Evolutionary conservation across 805 yeast genomes (phyloP).

Genomic region (Spathaspora passalidarum): DNA sequence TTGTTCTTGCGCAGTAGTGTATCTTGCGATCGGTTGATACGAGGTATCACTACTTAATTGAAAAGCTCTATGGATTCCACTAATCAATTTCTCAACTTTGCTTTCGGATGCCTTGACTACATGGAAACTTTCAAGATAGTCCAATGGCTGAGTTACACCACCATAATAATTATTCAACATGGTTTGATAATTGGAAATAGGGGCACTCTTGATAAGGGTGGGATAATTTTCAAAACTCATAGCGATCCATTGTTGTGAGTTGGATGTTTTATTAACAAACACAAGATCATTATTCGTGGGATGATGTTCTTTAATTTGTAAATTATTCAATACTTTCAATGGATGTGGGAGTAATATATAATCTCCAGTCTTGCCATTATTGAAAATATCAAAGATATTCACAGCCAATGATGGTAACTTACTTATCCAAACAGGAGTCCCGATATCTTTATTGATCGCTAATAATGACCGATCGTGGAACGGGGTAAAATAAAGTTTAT

Average conservation of each 20-base stretch:
- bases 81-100: constrained; percentile 25
- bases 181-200: constrained; percentile 60
- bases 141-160: constrained; percentile 9
- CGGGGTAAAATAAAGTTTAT: constrained; percentile 77
- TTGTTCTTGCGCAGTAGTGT: constrained; percentile 11
- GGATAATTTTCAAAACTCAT: constrained; percentile 78
- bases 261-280: constrained; percentile 66
- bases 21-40: constrained; percentile 37
- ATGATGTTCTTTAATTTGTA: constrained; percentile 22
- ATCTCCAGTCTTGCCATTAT: constrained; percentile 17
- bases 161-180: constrained; percentile 20
- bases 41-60: constrained; percentile 25
- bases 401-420: constrained; percentile 70
- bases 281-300: constrained; percentile 34
- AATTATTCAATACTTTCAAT: constrained; percentile 38
- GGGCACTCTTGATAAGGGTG: constrained; percentile 76
- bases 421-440: constrained; percentile 77
- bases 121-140: constrained; percentile 16
- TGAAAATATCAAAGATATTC: constrained; percentile 74
- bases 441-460: constrained; percentile 68
- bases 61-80: constrained; percentile 35
- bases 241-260: constrained; percentile 77
- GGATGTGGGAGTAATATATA: constrained; percentile 71
- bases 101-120: constrained; percentile 13
- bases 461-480: constrained; percentile 76